These are phyloP conservation scores for Colletotrichum falcatum DNA, from an alignment of 2,329 filamentous ascomycete genomes.

Conservation along the genomic window DNA sequence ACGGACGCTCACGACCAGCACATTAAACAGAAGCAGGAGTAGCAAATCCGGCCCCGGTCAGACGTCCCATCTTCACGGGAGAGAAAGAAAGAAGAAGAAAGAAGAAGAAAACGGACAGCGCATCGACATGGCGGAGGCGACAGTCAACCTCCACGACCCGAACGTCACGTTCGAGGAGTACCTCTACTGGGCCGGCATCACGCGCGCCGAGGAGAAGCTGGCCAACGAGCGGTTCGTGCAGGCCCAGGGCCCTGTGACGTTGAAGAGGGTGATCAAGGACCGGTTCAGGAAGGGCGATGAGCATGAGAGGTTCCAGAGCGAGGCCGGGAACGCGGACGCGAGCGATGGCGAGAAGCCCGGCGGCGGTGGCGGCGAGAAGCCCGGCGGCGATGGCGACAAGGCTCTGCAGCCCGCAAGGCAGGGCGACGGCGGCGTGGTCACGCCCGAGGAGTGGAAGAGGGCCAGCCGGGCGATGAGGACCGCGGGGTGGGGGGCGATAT, in stretches of 20 bases:
- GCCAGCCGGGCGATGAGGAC: conserved; percentile 60
- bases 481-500: conserved; percentile 58
- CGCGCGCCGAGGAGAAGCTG: conserved; percentile 43
- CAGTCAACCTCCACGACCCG: conserved; percentile 41
- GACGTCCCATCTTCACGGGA: background rate
- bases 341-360: background rate
- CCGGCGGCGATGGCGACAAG: conserved; percentile 7
- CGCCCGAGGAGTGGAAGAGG: conserved; percentile 58
- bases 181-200: conserved; percentile 45
- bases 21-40: conserved; percentile 1
- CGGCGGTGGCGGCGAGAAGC: conserved; percentile 15
- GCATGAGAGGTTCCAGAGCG: conserved; percentile 25
- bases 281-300: conserved; percentile 41
- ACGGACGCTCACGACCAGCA: conserved; percentile 12
- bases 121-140: conserved; percentile 10
- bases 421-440: conserved; percentile 31
- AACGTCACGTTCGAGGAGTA: conserved; percentile 46
- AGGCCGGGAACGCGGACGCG: conserved; percentile 1
- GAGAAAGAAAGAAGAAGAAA: too few relatives aligned
- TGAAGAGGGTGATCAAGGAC: conserved; percentile 38
- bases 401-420: background rate
- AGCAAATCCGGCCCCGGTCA: background rate
- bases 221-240: conserved; percentile 33
- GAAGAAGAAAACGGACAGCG: background rate
- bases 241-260: conserved; percentile 36